Conservation (phyloP, 2,329 filamentous ascomycete genomes). For the Xylariales sp. region DNA sequence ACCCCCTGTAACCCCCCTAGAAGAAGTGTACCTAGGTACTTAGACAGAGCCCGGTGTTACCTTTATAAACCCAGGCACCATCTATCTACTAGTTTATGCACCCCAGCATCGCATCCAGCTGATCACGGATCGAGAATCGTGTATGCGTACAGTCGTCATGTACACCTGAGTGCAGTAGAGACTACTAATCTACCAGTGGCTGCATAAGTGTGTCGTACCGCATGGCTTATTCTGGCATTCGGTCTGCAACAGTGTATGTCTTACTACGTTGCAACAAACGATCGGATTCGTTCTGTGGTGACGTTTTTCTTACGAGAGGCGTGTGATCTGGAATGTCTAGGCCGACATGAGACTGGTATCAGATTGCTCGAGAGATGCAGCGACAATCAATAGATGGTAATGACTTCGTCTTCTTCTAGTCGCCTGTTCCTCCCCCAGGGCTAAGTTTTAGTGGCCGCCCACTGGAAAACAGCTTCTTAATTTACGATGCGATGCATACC, state of each 20-base stretch:
- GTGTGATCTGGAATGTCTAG: conserved; percentile 1
- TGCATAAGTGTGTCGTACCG: conserved; percentile 11
- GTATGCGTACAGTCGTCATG: neutral
- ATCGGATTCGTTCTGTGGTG: neutral
- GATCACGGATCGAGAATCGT: conserved; percentile 6
- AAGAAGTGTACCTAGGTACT: conserved; percentile 8
- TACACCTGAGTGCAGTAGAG: conserved; percentile 2
- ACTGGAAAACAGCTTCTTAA: conserved; percentile 2
- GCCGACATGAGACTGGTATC: conserved; percentile 1
- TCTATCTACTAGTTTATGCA: conserved; percentile 11
- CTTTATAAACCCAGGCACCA: conserved; percentile 14
- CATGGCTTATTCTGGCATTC: conserved; percentile 12
- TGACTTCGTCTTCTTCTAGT: too few species aligned
- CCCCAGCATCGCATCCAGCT: conserved; percentile 30
- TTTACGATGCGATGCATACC: neutral
- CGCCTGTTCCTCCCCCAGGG: too few species aligned
- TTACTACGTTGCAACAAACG: conserved; percentile 1
- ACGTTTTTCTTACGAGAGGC: conserved; percentile 3
- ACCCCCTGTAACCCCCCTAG: neutral
- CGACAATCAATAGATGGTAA: neutral
- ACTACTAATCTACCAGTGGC: conserved; percentile 3
- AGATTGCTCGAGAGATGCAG: conserved; percentile 8
- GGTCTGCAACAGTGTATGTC: conserved; percentile 3
- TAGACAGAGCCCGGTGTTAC: too few species aligned
- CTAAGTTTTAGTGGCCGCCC: neutral